Evolutionary conservation across 345 rosid genomes (phyloP).

Genomic region (Hirschfeldia incana): DNA sequence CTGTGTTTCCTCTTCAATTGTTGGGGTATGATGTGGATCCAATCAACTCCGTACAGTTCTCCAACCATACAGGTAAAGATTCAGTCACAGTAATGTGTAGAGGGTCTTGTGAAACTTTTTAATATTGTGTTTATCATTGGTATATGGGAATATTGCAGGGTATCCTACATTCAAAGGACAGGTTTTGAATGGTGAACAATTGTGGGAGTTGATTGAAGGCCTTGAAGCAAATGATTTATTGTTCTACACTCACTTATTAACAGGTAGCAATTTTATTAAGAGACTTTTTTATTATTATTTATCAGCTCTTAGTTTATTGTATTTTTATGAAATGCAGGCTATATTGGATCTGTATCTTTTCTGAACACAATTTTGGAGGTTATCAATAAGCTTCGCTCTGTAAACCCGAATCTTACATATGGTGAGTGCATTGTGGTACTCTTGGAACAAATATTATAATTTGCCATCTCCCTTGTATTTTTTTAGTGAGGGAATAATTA

Average conservation of each 20-base stretch:
- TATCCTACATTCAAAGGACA: slow-evolving; percentile 96
- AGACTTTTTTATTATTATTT: not conserved
- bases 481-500: not conserved
- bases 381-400: slow-evolving; percentile 76
- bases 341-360: slow-evolving; percentile 97
- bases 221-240: slow-evolving; percentile 81
- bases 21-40: slow-evolving; percentile 98
- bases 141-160: slow-evolving; percentile 47
- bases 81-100: slow-evolving; percentile 38
- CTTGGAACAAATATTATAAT: slow-evolving; percentile 5
- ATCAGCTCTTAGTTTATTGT: not conserved
- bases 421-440: slow-evolving; percentile 50
- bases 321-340: slow-evolving; percentile 55
- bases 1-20: slow-evolving; percentile 92
- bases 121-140: slow-evolving; percentile 27
- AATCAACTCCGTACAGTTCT: slow-evolving; percentile 93
- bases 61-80: slow-evolving; percentile 91
- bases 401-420: slow-evolving; percentile 81
- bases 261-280: slow-evolving; percentile 52
- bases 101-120: slow-evolving; percentile 11
- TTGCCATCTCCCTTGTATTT: not conserved
- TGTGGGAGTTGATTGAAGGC: slow-evolving; percentile 88
- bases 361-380: slow-evolving; percentile 72
- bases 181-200: slow-evolving; percentile 83
- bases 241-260: slow-evolving; percentile 86